Percentiles rank a stretch among this genome's conserved stretches.
These are phyloP conservation scores for Waitea zeae DNA, from an alignment of 1,284 basidiomycete species.

Conservation along the genomic window DNA sequence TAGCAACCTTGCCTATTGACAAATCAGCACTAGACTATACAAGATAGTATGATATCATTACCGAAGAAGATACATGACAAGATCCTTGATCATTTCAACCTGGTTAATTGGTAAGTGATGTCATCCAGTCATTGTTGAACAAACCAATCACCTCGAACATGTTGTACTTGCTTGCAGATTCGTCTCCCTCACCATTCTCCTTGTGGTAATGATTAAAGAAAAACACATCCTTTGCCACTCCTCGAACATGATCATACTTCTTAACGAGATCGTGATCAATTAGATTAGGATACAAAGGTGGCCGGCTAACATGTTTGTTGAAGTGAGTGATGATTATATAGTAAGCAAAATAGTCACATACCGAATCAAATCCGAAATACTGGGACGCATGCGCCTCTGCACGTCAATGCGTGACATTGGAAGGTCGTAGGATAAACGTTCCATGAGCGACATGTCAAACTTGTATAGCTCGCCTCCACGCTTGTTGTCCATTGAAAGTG, in stretches of 20 bases:
- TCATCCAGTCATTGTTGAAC: constrained; percentile 1
- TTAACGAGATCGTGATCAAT: constrained; percentile 35
- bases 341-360: too few species aligned
- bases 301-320: constrained; percentile 15
- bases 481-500: constrained; percentile 20
- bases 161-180: constrained; percentile 47
- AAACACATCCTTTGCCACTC: constrained; percentile 38
- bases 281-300: constrained; percentile 38
- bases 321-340: not conserved
- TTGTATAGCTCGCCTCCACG: constrained; percentile 18
- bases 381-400: constrained; percentile 26
- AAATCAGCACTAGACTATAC: not conserved
- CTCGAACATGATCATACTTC: constrained; percentile 32
- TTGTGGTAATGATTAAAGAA: constrained; percentile 37
- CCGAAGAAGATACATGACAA: constrained; percentile 50
- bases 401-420: constrained; percentile 23
- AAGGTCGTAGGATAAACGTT: constrained; percentile 21
- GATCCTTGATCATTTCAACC: constrained; percentile 53
- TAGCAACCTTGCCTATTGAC: constrained; percentile 33
- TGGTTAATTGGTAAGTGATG: constrained; percentile 10
- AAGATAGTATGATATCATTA: constrained; percentile 11
- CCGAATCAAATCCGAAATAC: constrained; percentile 22
- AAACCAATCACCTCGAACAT: constrained; percentile 33
- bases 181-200: constrained; percentile 34
- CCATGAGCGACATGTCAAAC: constrained; percentile 30